Evolutionary conservation across 2,329 filamentous ascomycete genomes (phyloP).

Genomic region (Metarhizium anisopliae): DNA sequence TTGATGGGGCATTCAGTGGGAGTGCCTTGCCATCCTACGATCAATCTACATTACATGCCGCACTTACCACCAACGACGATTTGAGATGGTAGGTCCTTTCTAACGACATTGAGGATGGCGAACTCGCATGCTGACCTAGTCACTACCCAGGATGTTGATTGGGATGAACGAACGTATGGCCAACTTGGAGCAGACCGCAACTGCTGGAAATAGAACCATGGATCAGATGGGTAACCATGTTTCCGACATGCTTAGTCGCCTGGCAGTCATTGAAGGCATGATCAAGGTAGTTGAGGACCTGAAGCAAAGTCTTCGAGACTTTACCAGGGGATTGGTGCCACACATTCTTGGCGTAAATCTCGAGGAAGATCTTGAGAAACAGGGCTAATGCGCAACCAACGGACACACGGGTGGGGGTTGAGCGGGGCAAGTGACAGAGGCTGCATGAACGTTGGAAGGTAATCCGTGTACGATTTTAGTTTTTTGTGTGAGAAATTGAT

Average conservation of each 20-base stretch:
- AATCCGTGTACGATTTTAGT: too few relatives aligned
- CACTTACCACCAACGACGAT: background rate
- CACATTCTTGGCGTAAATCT: background rate
- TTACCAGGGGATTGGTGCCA: conserved; percentile 2
- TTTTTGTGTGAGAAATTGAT: too few relatives aligned
- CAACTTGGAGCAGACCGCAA: background rate
- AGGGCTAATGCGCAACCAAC: too few relatives aligned
- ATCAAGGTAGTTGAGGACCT: conserved; percentile 1
- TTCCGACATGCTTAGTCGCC: background rate
- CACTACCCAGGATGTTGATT: background rate
- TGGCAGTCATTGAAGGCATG: background rate
- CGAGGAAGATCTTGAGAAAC: background rate
- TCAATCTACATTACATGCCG: background rate
- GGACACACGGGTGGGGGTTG: too few relatives aligned
- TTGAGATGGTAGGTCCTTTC: background rate
- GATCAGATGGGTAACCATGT: background rate
- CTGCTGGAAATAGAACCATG: background rate
- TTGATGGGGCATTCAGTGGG: background rate
- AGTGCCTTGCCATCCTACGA: background rate
- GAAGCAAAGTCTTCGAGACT: conserved; percentile 3
- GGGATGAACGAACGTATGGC: background rate
- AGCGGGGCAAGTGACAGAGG: background rate
- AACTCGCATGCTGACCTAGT: background rate
- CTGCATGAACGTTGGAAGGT: background rate
- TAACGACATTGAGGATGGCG: background rate